phyloP scores from a whole-genome alignment of 805 yeast species.

The Wickerhamiella galacta region DNA sequence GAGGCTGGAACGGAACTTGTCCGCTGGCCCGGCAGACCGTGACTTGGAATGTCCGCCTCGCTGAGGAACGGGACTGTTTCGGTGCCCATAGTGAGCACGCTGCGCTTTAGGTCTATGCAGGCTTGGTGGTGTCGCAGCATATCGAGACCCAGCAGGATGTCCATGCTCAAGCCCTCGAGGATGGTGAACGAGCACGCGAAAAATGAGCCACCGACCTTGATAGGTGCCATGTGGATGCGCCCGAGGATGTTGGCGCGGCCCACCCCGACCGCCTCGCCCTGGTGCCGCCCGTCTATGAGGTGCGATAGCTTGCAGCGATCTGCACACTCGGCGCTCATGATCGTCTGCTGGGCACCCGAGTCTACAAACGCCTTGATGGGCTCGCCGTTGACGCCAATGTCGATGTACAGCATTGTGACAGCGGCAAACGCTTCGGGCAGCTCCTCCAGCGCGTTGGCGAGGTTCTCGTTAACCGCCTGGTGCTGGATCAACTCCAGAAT shows the following conservation, averaged over 20 bases:
- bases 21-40: constrained; percentile 14
- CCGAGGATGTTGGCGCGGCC: constrained; percentile 71
- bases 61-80: constrained; percentile 54
- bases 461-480: constrained; percentile 57
- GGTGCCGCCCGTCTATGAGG: constrained; percentile 61
- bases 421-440: constrained; percentile 80
- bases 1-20: no score
- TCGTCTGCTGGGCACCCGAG: constrained; percentile 86
- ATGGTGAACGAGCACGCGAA: constrained; percentile 57
- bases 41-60: constrained; percentile 50
- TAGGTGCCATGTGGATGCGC: constrained; percentile 73
- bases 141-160: constrained; percentile 73
- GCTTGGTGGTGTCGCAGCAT: constrained; percentile 82
- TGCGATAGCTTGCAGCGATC: constrained; percentile 51
- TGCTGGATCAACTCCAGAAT: constrained; percentile 53
- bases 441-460: constrained; percentile 63
- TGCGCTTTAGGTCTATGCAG: constrained; percentile 50
- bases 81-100: constrained; percentile 53
- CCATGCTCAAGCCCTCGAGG: constrained; percentile 38
- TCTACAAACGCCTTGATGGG: constrained; percentile 88
- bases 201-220: constrained; percentile 50
- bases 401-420: constrained; percentile 71
- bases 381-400: constrained; percentile 60
- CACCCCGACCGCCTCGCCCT: constrained; percentile 79
- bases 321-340: constrained; percentile 62